Base-by-base conservation (phyloP, 441 rosid genomes). In the Flueggea neowawraea region DNA sequence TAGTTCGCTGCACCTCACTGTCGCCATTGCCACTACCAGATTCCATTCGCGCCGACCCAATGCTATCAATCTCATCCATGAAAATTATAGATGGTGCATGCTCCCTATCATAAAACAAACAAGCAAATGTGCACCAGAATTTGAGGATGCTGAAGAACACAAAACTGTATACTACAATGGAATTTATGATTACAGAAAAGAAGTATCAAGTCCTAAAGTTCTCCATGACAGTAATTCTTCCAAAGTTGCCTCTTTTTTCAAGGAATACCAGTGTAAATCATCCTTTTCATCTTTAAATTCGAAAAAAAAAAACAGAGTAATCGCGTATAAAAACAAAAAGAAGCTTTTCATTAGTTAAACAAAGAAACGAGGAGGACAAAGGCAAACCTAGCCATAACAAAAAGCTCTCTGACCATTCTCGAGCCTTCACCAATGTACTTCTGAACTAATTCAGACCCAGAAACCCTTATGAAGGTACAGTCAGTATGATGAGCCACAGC, bases 401-500 rank as follows among this genome's bases (percentile, higher is more conserved):
- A 94, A 32, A 94, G 95, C 76, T 94, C 99, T 69, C 99, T 81
- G 65, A 94, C 97, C 99, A 94, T 94, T 74, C 99, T 80, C 55
- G 96, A 91, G 45, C 97, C 97, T 78, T 91, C 97, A 63, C 99
- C 99, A 77, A 94, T 91, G 78, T 94, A 94, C 61, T 94, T 91
- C 76, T 91, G 90, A 60, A 94, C 99, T 58, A 94, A 79, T 78
- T 91, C 96, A 48, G 99, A 94, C 58, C 97, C 97, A 73, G 95
- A 94, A 67, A 94, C 97, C 90, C 99, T 87, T 71, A 94, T 94
- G 75, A 94, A 94, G 36, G 97, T 94, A 78, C 97, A 94, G 76
- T 91, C 96, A 55, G 94, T 90, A 79, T 90, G 99, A 80, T 94
- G 99, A 39, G 97, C 97, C 66, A 94, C 97, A 43, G 97, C 97